These are phyloP conservation scores for Candida suzukii DNA, from an alignment of 805 yeast species.

Conservation along the genomic window DNA sequence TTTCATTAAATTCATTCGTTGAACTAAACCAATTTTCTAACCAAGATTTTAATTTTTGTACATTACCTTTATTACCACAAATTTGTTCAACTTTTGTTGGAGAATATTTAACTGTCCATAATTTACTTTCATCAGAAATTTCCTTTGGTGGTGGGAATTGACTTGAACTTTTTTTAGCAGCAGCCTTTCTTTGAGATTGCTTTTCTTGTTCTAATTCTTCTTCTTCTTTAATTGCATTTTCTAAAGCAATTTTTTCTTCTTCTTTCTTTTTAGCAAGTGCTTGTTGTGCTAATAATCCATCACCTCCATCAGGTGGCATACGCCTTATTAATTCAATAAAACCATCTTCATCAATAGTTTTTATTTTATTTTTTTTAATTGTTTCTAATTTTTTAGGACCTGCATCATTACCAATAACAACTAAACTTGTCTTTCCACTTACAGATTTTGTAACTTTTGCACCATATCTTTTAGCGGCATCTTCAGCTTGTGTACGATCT, in stretches of 20 bases:
- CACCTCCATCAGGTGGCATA: slow-evolving; percentile 93
- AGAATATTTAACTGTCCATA: slow-evolving; percentile 94
- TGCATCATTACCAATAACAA: slow-evolving; percentile 91
- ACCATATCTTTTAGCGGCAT: slow-evolving; percentile 77
- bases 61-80: slow-evolving; percentile 84
- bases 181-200: neutral
- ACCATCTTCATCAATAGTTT: slow-evolving; percentile 84
- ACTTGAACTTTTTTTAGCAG: neutral
- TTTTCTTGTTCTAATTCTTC: slow-evolving; percentile 28
- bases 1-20: neutral
- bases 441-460: slow-evolving; percentile 85
- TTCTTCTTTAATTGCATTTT: slow-evolving; percentile 45
- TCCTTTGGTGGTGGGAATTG: slow-evolving; percentile 18
- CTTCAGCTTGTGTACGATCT: slow-evolving; percentile 69
- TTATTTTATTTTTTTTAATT: slow-evolving; percentile 64
- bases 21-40: slow-evolving; percentile 70
- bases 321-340: slow-evolving; percentile 62
- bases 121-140: slow-evolving; percentile 48
- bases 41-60: slow-evolving; percentile 67
- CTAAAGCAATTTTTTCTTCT: slow-evolving; percentile 52
- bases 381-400: slow-evolving; percentile 91
- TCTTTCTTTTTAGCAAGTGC: slow-evolving; percentile 63
- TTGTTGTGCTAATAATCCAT: slow-evolving; percentile 67
- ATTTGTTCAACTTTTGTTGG: slow-evolving; percentile 70
- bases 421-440: slow-evolving; percentile 77